Evolutionary conservation across 2,329 filamentous ascomycete species (phyloP), one percentile per base, ranked within the genome.

Genomic region (Trichoderma gracile): DNA sequence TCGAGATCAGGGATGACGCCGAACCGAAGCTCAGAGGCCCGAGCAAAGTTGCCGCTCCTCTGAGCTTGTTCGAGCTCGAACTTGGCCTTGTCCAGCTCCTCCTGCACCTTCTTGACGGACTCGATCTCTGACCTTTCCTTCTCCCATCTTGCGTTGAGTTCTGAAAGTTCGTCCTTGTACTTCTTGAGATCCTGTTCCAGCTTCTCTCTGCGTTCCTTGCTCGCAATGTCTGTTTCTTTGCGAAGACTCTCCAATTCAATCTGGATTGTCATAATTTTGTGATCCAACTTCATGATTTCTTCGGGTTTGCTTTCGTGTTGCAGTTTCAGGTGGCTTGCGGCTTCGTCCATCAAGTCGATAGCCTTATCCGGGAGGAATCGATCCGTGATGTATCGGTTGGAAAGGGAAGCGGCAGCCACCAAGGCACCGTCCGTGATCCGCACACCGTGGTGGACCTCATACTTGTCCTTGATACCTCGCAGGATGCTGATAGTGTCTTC

Each of bases 241-340:
- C 94, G 86, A 47, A 99, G 79, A 67, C 93, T 97, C 74, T 98
- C 95, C 0, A 98, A 83, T 75, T 99, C 94, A 67, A 99, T 98
- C 73, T 97, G 94, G 15, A 98, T 92, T 0, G 94, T 98, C 86
- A 97, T 96, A 66, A 98, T 97, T 72, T 93, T 92, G 67, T 96
- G 91, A 72, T 98, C 94, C 1, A 98, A 85, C 57, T 90, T 87
- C 79, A 96, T 92, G 40, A 99, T 97, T 9, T 94, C 88, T 70
- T 98, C 95, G 0, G 95, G 95, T 71, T 97, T 98, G 71, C 92
- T 97, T 76, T 99, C 95, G 77, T 98, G 95, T 73, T 98, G 94
- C 38, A 98, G 79, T 50, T 96, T 88, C 10, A 98, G 80, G 23
- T 93, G 92, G 66, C 91, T 96, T 1, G 94, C 93, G 10, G 95